Conservation (phyloP, 1,284 basidiomycete genomes). For the Fomitiporia mediterranea region DNA sequence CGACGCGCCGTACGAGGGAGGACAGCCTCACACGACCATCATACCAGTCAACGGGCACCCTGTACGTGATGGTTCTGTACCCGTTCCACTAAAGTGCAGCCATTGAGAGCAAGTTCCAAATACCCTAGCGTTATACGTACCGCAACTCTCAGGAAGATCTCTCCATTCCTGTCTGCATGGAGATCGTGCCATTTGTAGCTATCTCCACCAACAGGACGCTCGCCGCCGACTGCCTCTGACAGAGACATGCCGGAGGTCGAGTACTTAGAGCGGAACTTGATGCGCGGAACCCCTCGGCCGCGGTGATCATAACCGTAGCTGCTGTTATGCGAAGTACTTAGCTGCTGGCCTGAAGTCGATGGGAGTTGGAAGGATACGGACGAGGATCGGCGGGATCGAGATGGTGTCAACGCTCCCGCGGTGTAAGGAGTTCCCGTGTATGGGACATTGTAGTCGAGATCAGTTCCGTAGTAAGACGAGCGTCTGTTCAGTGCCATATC, state of each 20-base stretch:
- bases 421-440: constrained; percentile 5
- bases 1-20: constrained; percentile 63
- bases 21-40: constrained; percentile 59
- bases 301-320: constrained; percentile 42
- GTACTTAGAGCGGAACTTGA: constrained; percentile 73
- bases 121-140: constrained; percentile 35
- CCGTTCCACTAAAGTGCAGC: constrained; percentile 53
- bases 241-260: constrained; percentile 60
- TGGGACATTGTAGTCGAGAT: constrained; percentile 13
- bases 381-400: constrained; percentile 48
- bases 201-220: constrained; percentile 55
- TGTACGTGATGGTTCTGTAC: constrained; percentile 65
- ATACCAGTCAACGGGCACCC: constrained; percentile 66
- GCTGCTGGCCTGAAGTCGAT: constrained; percentile 37
- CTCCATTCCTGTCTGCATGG: constrained; percentile 52
- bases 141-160: constrained; percentile 58
- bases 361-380: constrained; percentile 39
- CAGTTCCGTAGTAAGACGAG: constrained; percentile 31
- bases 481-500: constrained; percentile 34
- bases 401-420: constrained; percentile 20
- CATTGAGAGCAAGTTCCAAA: neutral
- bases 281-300: constrained; percentile 39
- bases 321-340: constrained; percentile 32
- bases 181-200: constrained; percentile 59
- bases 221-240: constrained; percentile 62